Percentiles rank a stretch among this genome's conserved stretches.
phyloP scores from a whole-genome alignment of 2,329 filamentous ascomycete genomes.

The Xylariaceae sp. region DNA sequence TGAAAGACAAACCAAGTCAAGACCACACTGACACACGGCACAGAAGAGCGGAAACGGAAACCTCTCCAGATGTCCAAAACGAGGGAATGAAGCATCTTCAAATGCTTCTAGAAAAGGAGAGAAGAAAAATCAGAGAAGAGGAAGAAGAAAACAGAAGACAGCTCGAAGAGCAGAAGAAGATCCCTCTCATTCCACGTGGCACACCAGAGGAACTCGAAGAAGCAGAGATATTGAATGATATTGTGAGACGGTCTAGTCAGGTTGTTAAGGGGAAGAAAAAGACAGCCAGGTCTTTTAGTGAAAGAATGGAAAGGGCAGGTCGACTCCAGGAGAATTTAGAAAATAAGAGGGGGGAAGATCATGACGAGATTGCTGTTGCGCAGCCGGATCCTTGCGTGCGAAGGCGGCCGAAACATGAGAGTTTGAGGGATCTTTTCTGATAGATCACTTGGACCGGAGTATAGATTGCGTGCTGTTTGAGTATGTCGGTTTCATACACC shows the following conservation, averaged over 20 bases:
- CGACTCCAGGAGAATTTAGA: neutral
- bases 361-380: neutral
- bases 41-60: neutral
- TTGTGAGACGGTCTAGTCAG: too few species aligned
- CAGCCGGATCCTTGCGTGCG: too few species aligned
- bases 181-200: too few species aligned
- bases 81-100: too few species aligned
- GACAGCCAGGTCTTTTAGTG: neutral
- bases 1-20: too few species aligned
- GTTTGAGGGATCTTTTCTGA: too few species aligned
- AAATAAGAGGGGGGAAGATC: neutral
- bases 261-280: neutral
- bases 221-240: too few species aligned
- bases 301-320: neutral
- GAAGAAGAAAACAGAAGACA: neutral
- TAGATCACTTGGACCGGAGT: too few species aligned
- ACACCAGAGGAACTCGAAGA: neutral
- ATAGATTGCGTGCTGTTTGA: too few species aligned
- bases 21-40: neutral
- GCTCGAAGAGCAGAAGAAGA: neutral
- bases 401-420: too few species aligned
- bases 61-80: neutral
- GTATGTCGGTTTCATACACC: too few species aligned
- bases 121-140: neutral
- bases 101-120: neutral